Base-by-base conservation (phyloP, 257 asterid species). In the Salvia rosmarinus region DNA sequence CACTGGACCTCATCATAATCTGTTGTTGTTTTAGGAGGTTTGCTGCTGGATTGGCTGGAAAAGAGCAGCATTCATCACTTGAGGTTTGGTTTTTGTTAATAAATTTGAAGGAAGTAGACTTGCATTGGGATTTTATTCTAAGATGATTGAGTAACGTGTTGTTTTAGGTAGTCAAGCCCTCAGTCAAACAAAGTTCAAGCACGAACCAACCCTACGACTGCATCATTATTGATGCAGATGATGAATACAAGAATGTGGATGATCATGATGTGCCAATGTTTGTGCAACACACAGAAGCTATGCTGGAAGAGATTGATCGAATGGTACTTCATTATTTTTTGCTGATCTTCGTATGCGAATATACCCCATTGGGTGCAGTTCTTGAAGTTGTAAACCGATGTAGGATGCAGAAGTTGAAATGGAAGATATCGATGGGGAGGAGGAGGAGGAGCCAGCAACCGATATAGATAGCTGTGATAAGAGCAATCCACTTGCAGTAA, bases 201-300 rank as follows among this genome's bases (percentile, higher is more conserved):
- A 70, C 79, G 54, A 69, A 63, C 64, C 81, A 57, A 59, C 6
- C 71, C 9, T 77, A 68, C 32, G 91, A 85, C 52, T 72, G 86
- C 62, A 57, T 79, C 59, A 70, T 85, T 50, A 64, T 77, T 1
- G 89, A 87, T 65, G 82, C 81, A 37, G 91, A 82, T 6, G 90
- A 84, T 9, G 46, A 71, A 63, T 64, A 76, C 73, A 12, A 72
- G 49, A 32, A 62, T 39, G 71, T 9, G 39, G 71, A 67, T 68
- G 83, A 81, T 21, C 67, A 74, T 6, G 85, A 84, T 19, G 89
- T 88, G 65, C 92, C 97, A 1, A 87, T 83, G 88, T 87, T 68
- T 70, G 89, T 90, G 68, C 95, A 83, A 28, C 93, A 90, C 72
- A 87, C 95, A 6, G 90, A 89, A 80, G 91, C 94, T 54, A 84